Percentiles rank a stretch among this genome's conserved stretches.
Evolutionary conservation across 2,329 filamentous ascomycete species (phyloP).

Genomic region (Alternaria longipes): DNA sequence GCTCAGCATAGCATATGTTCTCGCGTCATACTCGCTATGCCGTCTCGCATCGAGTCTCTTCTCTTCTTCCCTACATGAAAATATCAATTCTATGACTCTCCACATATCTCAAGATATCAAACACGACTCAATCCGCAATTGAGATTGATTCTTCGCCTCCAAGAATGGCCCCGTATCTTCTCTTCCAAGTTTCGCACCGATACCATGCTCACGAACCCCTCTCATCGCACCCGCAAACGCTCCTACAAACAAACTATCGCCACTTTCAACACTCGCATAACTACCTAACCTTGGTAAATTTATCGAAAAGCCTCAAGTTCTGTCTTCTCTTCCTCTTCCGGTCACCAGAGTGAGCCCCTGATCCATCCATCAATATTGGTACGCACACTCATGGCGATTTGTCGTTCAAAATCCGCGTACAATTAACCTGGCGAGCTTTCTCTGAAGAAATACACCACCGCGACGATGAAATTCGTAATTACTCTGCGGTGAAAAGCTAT

Average conservation of each 20-base stretch:
- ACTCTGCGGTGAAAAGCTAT: neutral
- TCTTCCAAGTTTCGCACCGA: neutral
- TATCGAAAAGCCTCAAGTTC: neutral
- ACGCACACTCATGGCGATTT: neutral
- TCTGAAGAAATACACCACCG: conserved; percentile 3
- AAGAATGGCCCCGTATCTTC: neutral
- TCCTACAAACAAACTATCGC: neutral
- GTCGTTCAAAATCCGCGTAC: neutral
- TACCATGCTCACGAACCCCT: neutral
- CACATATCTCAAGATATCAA: neutral
- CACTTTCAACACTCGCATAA: neutral
- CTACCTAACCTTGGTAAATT: neutral
- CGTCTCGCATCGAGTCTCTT: neutral
- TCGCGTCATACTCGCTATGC: neutral
- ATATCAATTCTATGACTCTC: neutral
- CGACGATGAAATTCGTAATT: neutral
- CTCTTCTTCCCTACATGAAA: neutral
- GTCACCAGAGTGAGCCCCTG: neutral
- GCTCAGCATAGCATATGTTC: no score
- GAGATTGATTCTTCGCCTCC: neutral
- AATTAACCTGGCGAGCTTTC: neutral
- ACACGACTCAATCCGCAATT: neutral
- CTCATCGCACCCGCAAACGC: neutral
- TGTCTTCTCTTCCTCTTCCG: no score
- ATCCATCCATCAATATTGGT: neutral